These are phyloP conservation scores for Lachnellula arida DNA, from an alignment of 2,329 filamentous ascomycete species.

Conservation along the genomic window DNA sequence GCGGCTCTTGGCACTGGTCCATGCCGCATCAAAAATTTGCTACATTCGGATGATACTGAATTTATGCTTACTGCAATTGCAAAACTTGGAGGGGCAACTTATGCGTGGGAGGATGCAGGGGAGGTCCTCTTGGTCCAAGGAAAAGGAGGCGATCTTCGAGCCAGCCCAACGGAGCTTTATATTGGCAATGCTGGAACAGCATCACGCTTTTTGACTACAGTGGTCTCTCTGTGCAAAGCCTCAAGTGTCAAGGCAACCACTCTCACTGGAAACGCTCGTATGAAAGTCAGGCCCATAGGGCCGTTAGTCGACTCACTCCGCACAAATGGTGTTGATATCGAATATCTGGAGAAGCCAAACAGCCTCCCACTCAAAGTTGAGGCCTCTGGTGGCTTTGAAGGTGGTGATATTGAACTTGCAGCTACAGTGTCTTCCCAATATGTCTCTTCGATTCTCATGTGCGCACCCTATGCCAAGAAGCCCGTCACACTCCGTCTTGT, in stretches of 20 bases:
- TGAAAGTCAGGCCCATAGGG: slow-evolving; percentile 94
- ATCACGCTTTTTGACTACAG: slow-evolving; percentile 89
- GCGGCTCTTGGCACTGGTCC: slow-evolving; percentile 83
- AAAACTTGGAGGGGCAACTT: slow-evolving; percentile 78
- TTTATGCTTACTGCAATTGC: slow-evolving; percentile 94
- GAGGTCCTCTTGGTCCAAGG: slow-evolving; percentile 84
- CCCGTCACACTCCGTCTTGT: slow-evolving; percentile 86
- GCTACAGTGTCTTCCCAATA: slow-evolving; percentile 99
- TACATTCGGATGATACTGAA: slow-evolving; percentile 95
- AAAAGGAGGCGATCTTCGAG: slow-evolving; percentile 79
- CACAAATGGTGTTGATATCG: slow-evolving; percentile 79
- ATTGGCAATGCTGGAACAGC: slow-evolving; percentile 96
- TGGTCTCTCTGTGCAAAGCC: slow-evolving; percentile 76
- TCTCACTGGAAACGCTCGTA: slow-evolving; percentile 88
- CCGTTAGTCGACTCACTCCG: slow-evolving; percentile 86
- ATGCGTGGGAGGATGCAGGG: slow-evolving; percentile 92
- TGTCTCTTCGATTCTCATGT: slow-evolving; percentile 94
- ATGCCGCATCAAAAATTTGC: slow-evolving; percentile 83
- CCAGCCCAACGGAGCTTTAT: slow-evolving; percentile 74
- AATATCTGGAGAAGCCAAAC: slow-evolving; percentile 77
- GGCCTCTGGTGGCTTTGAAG: slow-evolving; percentile 76
- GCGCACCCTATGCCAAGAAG: slow-evolving; percentile 91
- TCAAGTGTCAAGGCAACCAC: slow-evolving; percentile 63
- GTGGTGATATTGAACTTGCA: slow-evolving; percentile 84
- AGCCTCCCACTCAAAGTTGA: slow-evolving; percentile 81